Evolutionary conservation across 164 flowering plant species (phyloP).

Genomic region (Tetrastigma voinierianum): DNA sequence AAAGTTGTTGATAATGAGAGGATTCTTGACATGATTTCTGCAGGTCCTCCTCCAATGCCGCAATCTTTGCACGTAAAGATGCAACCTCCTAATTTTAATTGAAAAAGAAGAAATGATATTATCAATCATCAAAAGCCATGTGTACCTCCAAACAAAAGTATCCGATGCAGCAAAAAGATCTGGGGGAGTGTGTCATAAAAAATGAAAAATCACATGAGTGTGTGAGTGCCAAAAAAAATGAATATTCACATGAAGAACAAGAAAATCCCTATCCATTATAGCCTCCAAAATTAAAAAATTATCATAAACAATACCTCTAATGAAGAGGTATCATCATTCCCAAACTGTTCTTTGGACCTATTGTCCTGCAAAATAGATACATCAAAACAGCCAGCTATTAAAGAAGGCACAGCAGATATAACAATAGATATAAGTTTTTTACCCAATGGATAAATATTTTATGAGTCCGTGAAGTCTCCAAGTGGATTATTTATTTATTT

Average conservation of each 20-base stretch:
- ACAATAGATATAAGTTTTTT: too few species aligned
- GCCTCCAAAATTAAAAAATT: background rate
- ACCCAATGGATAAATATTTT: too few species aligned
- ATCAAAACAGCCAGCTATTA: background rate
- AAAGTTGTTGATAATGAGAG: conserved; percentile 50
- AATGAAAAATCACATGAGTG: background rate
- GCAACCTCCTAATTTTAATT: conserved; percentile 44
- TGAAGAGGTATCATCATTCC: conserved; percentile 33
- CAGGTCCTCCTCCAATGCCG: conserved; percentile 69
- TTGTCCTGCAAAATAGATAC: conserved; percentile 39
- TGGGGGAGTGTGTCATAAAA: background rate
- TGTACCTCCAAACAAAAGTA: background rate
- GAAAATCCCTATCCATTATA: too few species aligned
- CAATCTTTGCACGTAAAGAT: conserved; percentile 64
- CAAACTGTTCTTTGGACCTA: conserved; percentile 38
- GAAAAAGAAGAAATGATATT: background rate
- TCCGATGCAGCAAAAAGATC: too few species aligned
- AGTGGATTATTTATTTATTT: too few species aligned
- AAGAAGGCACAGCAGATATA: background rate
- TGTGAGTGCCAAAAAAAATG: background rate
- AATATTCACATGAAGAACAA: background rate
- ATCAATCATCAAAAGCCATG: background rate
- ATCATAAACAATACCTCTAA: conserved; percentile 45
- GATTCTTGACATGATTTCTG: conserved; percentile 66
- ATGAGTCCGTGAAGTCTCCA: background rate